Conservation (phyloP, 495 filamentous ascomycete species). For the Podospora conica region DNA sequence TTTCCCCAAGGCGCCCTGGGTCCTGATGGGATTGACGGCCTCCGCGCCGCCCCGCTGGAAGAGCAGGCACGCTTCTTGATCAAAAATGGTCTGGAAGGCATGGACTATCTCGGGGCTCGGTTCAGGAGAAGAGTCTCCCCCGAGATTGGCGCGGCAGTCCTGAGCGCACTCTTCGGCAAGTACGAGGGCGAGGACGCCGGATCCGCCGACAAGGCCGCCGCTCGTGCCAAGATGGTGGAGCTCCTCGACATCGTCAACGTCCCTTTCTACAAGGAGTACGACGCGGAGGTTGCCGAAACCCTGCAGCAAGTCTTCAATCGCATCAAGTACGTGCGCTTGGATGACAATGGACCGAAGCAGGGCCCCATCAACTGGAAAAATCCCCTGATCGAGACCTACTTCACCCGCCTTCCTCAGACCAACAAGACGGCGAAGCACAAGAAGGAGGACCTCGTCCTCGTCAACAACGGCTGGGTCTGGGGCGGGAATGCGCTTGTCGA, state of each 20-base stretch:
- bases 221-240: constrained; percentile 45
- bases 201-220: constrained; percentile 38
- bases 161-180: constrained; percentile 63
- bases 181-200: constrained; percentile 47
- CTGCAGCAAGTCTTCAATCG: constrained; percentile 89
- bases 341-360: constrained; percentile 83
- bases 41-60: constrained; percentile 32
- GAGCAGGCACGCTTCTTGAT: constrained; percentile 50
- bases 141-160: constrained; percentile 58
- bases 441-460: constrained; percentile 70
- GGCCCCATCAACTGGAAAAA: constrained; percentile 69
- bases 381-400: constrained; percentile 92
- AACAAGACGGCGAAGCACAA: constrained; percentile 71
- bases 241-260: constrained; percentile 83
- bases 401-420: constrained; percentile 82
- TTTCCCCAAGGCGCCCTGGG: constrained; percentile 41
- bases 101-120: constrained; percentile 68
- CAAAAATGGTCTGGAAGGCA: constrained; percentile 57
- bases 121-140: constrained; percentile 65
- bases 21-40: constrained; percentile 38
- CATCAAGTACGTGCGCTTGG: constrained; percentile 85
- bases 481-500: constrained; percentile 89
- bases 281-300: constrained; percentile 72
- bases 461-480: constrained; percentile 99
- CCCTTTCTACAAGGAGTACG: constrained; percentile 84